phyloP scores from a whole-genome alignment of 192 early-diverging fungal species.

The Powellomyces hirtus region DNA sequence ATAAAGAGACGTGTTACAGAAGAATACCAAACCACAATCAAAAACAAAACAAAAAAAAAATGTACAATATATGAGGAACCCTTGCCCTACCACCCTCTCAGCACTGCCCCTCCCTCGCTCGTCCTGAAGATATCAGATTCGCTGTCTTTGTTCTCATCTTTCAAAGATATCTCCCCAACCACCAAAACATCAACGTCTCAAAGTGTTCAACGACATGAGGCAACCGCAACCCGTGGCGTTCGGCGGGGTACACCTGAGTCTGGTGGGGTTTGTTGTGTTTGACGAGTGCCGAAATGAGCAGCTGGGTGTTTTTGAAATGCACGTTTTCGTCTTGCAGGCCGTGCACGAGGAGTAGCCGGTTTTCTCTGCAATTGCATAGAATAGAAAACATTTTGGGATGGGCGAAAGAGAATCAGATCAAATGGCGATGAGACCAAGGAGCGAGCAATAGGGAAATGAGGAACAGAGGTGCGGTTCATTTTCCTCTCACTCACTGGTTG shows the following conservation, averaged over 20 bases:
- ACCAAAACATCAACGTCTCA: slow-evolving; percentile 60
- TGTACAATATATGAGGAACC: no score
- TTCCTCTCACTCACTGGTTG: slow-evolving; percentile 42
- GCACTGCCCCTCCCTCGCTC: no score
- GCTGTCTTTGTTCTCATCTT: no score
- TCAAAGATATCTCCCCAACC: slow-evolving; percentile 32
- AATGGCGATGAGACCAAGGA: no score
- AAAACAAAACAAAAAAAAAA: no score
- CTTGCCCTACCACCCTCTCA: no score
- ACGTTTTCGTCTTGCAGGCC: slow-evolving; percentile 79
- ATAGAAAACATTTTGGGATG: not conserved
- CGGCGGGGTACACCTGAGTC: slow-evolving; percentile 70
- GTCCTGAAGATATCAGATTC: no score
- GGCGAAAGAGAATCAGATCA: not conserved
- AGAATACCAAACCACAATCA: no score
- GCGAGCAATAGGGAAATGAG: no score
- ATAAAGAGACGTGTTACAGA: no score
- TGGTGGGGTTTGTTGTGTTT: slow-evolving; percentile 56
- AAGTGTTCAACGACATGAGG: slow-evolving; percentile 71
- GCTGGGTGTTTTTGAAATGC: slow-evolving; percentile 64
- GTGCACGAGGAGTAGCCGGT: slow-evolving; percentile 67
- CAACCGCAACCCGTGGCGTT: slow-evolving; percentile 68
- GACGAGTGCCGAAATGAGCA: slow-evolving; percentile 52
- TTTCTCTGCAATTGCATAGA: slow-evolving; percentile 31
- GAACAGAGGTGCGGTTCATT: not conserved